A percentile compares a stretch with the other conserved stretches of the same genome.
Evolutionary conservation across 345 rosid genomes (phyloP).

Genomic region (Boechera divaricarpa): DNA sequence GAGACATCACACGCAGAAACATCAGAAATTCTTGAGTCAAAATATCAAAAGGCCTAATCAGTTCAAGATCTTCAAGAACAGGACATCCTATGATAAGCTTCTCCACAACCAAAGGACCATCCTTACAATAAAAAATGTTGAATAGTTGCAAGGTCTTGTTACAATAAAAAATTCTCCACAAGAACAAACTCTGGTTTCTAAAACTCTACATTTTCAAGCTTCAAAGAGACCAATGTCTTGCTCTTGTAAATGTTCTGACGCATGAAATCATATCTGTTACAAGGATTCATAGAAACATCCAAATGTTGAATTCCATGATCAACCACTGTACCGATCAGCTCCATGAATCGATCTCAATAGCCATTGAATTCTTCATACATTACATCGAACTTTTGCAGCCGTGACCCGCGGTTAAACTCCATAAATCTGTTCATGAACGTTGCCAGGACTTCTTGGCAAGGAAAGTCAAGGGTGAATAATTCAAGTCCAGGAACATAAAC

Average conservation of each 20-base stretch:
- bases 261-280: neutral
- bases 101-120: conserved; percentile 1
- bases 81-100: conserved; percentile 5
- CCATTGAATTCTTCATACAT: neutral
- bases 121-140: neutral
- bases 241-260: neutral
- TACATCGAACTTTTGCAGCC: neutral
- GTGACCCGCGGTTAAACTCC: neutral
- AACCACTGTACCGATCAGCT: conserved; percentile 3
- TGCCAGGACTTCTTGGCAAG: neutral
- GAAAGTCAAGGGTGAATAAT: neutral
- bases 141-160: neutral
- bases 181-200: neutral
- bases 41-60: neutral
- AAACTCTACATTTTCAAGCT: neutral
- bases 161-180: too few species aligned
- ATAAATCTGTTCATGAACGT: neutral
- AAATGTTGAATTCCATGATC: conserved; percentile 2
- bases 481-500: conserved; percentile 22
- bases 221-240: conserved; percentile 4
- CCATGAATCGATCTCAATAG: neutral
- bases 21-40: neutral
- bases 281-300: neutral
- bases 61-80: conserved; percentile 1
- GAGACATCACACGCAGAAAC: conserved; percentile 20